Evolutionary conservation across 371 early-diverging fungal genomes (phyloP), one percentile per base, ranked within the genome.

Genomic region (Mortierella sp.): DNA sequence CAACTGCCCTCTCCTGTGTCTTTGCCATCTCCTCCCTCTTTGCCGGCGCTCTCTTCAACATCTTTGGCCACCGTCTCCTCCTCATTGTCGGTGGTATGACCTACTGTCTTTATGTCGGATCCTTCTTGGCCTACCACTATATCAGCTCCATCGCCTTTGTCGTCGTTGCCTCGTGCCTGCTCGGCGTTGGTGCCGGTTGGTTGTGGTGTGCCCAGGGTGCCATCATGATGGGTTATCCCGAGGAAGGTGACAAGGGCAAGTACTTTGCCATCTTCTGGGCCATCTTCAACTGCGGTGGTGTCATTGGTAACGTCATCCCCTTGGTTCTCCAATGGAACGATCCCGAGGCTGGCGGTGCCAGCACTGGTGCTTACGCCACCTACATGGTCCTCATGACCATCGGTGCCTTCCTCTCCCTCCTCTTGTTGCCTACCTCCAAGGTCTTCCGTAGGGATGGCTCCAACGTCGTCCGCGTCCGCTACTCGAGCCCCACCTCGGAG

Each of bases 221-320:
- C 29, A 87, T 93, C 73, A 91, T 93, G 91, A 89, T 93, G 91
- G 85, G 92, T 48, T 92, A 93, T 76, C 92, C 94, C 5, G 85
- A 87, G 64, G 93, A 92, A 72, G 85, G 87, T 24, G 88, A 92
- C 63, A 95, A 94, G 88, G 95, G 94, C 45, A 89, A 88, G 66
- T 95, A 87, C 79, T 92, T 96, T 67, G 89, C 93, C 31, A 71
- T 72, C 69, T 79, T 76, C 80, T 79, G 95, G 95, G 84, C 90
- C 9, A 89, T 94, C 64, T 95, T 96, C 87, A 95, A 95, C 80
- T 82, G 91, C 41, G 96, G 96, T 77, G 95, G 93, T 67, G 90
- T 94, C 71, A 77, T 95, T 29, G 96, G 96, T 50, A 90, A 91
- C 55, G 74, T 94, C 14, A 90, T 96, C 63, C 91, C 93, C 9